These are phyloP conservation scores for Corinectria fuckeliana DNA, from an alignment of 2,329 filamentous ascomycete genomes.

Conservation along the genomic window DNA sequence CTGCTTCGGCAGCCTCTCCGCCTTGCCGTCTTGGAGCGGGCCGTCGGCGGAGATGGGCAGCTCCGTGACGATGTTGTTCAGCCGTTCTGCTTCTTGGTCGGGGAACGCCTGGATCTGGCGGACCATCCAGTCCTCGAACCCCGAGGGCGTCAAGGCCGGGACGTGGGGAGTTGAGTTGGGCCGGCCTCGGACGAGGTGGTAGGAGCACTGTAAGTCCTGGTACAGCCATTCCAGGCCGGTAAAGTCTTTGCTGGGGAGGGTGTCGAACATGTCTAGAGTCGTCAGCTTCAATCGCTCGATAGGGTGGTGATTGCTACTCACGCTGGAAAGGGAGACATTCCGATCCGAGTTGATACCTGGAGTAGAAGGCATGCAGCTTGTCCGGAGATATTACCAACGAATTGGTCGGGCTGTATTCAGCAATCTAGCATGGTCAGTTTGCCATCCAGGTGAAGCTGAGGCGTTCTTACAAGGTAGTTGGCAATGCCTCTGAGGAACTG, in stretches of 20 bases:
- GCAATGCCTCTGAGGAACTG: constrained; percentile 78
- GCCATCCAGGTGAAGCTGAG: neutral
- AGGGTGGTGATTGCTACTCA: constrained; percentile 43
- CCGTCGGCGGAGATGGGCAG: constrained; percentile 68
- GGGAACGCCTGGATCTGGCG: constrained; percentile 78
- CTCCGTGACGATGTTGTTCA: constrained; percentile 71
- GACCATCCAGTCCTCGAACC: constrained; percentile 75
- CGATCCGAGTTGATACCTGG: constrained; percentile 65
- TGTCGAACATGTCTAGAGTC: constrained; percentile 58
- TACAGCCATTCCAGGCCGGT: constrained; percentile 57
- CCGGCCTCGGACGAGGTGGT: constrained; percentile 67
- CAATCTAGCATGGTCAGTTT: constrained; percentile 36
- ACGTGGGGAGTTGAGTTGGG: constrained; percentile 61
- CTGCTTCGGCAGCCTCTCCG: constrained; percentile 79
- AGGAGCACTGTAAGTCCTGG: constrained; percentile 59
- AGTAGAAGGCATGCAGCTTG: constrained; percentile 79
- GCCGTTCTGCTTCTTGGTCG: constrained; percentile 73
- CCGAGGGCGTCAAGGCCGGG: constrained; percentile 70
- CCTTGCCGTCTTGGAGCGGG: constrained; percentile 66
- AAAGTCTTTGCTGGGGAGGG: constrained; percentile 35
- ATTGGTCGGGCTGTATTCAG: constrained; percentile 40
- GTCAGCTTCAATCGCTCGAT: constrained; percentile 6
- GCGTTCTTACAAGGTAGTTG: constrained; percentile 66
- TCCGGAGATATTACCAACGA: constrained; percentile 73
- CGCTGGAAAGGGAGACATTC: constrained; percentile 75